Evolutionary conservation across 108 stramenopile species (phyloP), one percentile per base, ranked within the genome.

Genomic region (Seminavis robusta): DNA sequence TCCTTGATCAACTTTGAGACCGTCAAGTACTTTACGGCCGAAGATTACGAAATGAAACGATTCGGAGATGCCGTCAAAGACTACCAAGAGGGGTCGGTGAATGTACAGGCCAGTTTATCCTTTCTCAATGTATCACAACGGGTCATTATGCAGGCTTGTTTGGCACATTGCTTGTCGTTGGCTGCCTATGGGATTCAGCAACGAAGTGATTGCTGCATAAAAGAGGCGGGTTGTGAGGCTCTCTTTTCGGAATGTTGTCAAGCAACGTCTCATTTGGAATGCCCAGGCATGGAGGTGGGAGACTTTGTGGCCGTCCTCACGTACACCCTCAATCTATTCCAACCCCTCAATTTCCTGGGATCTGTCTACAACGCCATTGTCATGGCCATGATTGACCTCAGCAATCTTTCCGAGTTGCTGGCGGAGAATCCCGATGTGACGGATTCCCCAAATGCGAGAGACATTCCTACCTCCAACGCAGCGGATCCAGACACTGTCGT

Each of bases 21-120:
- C 13, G 98, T 99, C 33, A 99, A 99, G 55, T 93, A 91, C 51
- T 99, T 99, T 52, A 96, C 95, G 4, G 89, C 83, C 9, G 98
- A 99, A 75, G 63, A 65, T 27, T 97, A 79, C 45, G 98, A 98
- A 56, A 65, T 73, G n/a, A 59, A 71, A 25, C 66, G 88, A 40
- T 96, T 90, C 45, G 72, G 68, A 37, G 74, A 73, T 11, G 64
- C 81, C 39, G 91, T 97, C 15, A 44, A 62, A 29, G 69, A 67
- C 16, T 97, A 79, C 63, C 98, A 97, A 75, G 55, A 33, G 9
- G 77, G 85, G 52, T 74, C 54, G 56, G 82, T 93, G 15, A 66
- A 81, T 49, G 93, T 95, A 6, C 87, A 92, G 52, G 88, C 84
- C n/a, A 84, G 80, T 21, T 67, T 97, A 8, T 77, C 78, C 26